Percentiles rank a stretch among this genome's conserved stretches.
These are phyloP conservation scores for Colletotrichum sp. DNA, from an alignment of 2,329 filamentous ascomycete genomes.

Conservation along the genomic window DNA sequence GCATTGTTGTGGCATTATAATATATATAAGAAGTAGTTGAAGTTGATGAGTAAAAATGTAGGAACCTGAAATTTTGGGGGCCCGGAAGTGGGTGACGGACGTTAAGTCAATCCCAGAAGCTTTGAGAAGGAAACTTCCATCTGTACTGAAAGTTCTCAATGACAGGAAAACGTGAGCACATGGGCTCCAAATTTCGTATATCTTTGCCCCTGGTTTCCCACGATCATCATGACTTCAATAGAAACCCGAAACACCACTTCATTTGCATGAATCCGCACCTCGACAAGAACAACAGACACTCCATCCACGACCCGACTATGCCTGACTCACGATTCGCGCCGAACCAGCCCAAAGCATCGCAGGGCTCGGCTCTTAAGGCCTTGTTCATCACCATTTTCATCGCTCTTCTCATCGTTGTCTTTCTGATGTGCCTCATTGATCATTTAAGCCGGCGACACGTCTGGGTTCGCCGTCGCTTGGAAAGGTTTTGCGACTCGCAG, in stretches of 20 bases:
- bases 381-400: not conserved
- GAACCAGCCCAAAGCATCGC: not conserved
- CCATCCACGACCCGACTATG: fast-evolving
- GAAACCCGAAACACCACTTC: not conserved
- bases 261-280: not conserved
- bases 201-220: not conserved
- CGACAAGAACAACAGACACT: not conserved
- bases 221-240: not conserved
- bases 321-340: not conserved
- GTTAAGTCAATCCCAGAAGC: not conserved
- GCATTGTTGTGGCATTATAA: no score
- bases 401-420: not conserved
- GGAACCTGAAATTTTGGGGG: no score
- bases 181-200: fast-evolving
- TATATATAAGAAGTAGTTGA: no score
- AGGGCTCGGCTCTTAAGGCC: not conserved
- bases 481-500: not conserved
- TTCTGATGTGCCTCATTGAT: not conserved
- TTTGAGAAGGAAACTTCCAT: not conserved
- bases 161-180: not conserved
- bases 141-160: not conserved
- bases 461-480: not conserved
- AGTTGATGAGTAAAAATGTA: no score
- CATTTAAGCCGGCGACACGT: not conserved
- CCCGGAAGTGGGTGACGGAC: no score